phyloP scores from a whole-genome alignment of 140 eudicot genomes.

The Senecio squalidus region DNA sequence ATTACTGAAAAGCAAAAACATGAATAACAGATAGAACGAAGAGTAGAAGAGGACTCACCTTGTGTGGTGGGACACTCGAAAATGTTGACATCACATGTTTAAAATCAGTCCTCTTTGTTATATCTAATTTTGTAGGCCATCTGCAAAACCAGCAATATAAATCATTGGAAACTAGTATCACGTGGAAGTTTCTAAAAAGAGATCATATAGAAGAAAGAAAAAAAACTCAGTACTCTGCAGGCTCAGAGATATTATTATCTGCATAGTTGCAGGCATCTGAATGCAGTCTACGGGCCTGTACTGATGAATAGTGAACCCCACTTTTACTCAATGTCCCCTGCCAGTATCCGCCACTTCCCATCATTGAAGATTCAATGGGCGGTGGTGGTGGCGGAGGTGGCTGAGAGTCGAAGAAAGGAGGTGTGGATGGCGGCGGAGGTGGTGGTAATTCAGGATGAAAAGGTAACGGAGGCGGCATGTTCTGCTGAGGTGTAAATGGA shows the following conservation, averaged over 20 bases:
- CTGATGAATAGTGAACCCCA: conserved; percentile 78
- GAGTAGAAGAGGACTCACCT: conserved; percentile 44
- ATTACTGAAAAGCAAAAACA: not conserved
- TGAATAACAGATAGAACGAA: conserved; percentile 9
- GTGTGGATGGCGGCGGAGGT: conserved; percentile 57
- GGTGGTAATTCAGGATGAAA: conserved; percentile 36
- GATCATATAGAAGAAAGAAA: conserved; percentile 2
- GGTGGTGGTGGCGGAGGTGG: conserved; percentile 88
- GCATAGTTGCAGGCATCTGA: conserved; percentile 79
- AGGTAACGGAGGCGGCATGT: conserved; percentile 43
- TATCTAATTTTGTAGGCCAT: conserved; percentile 93
- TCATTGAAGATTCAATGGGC: conserved; percentile 38
- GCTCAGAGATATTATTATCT: conserved; percentile 59
- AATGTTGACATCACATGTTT: conserved; percentile 89
- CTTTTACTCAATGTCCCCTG: conserved; percentile 89
- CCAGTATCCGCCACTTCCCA: conserved; percentile 50
- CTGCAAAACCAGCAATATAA: conserved; percentile 43
- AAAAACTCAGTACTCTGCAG: conserved; percentile 65
- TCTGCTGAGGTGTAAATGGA: conserved; percentile 39
- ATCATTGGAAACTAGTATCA: conserved; percentile 11
- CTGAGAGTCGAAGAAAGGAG: conserved; percentile 51
- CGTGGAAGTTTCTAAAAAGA: not conserved
- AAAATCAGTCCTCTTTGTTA: conserved; percentile 93
- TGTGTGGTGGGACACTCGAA: conserved; percentile 68
- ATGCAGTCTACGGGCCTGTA: conserved; percentile 59